These are phyloP conservation scores for Areca catechu DNA, from an alignment of 176 grass and related monocot genomes.

Conservation along the genomic window DNA sequence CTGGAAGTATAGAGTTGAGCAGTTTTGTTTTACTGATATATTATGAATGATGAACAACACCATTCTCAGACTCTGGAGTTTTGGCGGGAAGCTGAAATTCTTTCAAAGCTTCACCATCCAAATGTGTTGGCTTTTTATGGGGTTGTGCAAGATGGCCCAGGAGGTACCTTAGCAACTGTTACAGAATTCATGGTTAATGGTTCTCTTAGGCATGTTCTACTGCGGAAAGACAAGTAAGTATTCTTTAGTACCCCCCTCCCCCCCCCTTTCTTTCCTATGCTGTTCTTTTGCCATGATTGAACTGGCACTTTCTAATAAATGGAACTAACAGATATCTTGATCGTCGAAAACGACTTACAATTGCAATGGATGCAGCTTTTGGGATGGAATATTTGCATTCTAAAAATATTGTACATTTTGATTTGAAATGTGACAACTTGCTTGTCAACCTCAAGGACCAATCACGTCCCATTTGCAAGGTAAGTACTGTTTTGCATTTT, in stretches of 20 bases:
- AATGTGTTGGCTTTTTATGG: slow-evolving; percentile 97
- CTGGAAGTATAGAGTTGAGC: neutral
- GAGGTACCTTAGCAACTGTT: slow-evolving; percentile 79
- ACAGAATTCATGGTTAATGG: slow-evolving; percentile 98
- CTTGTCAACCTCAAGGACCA: slow-evolving; percentile 96
- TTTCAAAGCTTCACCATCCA: slow-evolving; percentile 90
- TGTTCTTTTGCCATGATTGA: too few species aligned
- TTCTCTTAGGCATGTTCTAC: slow-evolving; percentile 87
- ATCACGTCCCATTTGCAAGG: slow-evolving; percentile 82
- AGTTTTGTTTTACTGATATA: too few species aligned
- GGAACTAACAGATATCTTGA: slow-evolving; percentile 52
- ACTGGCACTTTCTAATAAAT: slow-evolving; percentile 4
- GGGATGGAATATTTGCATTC: slow-evolving; percentile 93
- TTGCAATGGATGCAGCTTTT: slow-evolving; percentile 92
- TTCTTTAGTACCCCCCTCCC: neutral
- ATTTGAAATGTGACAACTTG: slow-evolving; percentile 92
- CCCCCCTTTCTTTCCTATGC: too few species aligned
- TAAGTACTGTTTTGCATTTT: slow-evolving; percentile 22
- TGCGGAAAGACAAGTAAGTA: slow-evolving; percentile 88
- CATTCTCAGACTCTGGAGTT: slow-evolving; percentile 71
- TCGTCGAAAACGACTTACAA: slow-evolving; percentile 75
- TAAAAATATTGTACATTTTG: slow-evolving; percentile 90
- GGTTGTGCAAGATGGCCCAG: slow-evolving; percentile 79
- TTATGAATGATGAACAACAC: too few species aligned
- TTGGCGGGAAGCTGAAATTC: slow-evolving; percentile 95